Evolutionary conservation across 169 alveolate genomes (phyloP).

Genomic region (Plasmodium yoelii): DNA sequence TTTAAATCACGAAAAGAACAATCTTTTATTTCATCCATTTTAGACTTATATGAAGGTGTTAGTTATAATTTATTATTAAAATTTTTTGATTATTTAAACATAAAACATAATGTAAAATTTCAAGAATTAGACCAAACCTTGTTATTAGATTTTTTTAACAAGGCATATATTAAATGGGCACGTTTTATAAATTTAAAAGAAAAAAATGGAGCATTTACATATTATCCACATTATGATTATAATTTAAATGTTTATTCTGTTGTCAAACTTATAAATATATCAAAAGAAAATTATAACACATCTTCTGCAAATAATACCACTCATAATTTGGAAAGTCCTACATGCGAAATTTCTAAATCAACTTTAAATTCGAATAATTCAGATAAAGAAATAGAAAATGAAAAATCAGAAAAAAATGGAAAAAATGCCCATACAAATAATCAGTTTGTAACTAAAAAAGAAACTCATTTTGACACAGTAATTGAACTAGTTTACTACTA

Average conservation of each 20-base stretch:
- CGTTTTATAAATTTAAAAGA: slow-evolving; percentile 69
- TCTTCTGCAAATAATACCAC: not conserved
- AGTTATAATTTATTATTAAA: slow-evolving; percentile 45
- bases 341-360: not conserved
- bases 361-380: not conserved
- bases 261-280: slow-evolving; percentile 10
- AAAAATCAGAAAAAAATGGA: not conserved
- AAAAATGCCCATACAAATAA: not conserved
- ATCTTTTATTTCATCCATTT: slow-evolving; percentile 39
- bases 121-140: slow-evolving; percentile 27
- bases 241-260: slow-evolving; percentile 22
- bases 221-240: slow-evolving; percentile 61
- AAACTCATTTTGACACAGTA: slow-evolving; percentile 45
- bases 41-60: slow-evolving; percentile 64
- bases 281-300: not conserved
- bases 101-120: slow-evolving; percentile 44
- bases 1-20: slow-evolving; percentile 70
- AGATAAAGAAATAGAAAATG: not conserved
- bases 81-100: slow-evolving; percentile 39
- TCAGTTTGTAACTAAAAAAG: not conserved
- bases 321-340: not conserved
- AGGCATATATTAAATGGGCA: slow-evolving; percentile 64
- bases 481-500: slow-evolving; percentile 68
- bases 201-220: slow-evolving; percentile 11
- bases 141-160: slow-evolving; percentile 55